Conservation (phyloP, 2,329 filamentous ascomycete genomes). For the Chlorencoelia australis region DNA sequence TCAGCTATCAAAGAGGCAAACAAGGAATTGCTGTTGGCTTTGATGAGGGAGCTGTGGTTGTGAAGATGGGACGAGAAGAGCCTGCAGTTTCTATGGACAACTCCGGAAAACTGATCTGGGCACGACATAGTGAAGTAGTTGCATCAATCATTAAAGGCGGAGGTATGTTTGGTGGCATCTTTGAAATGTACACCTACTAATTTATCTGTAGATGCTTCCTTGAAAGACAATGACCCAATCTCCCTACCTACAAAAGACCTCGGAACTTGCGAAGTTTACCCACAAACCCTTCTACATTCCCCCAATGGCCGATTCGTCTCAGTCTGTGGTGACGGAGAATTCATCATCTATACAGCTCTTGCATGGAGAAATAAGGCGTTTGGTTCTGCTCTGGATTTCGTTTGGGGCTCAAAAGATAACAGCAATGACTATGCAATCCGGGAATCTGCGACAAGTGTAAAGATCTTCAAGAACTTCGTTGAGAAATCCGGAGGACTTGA, state of each 20-base stretch:
- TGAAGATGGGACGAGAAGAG: slow-evolving; percentile 95
- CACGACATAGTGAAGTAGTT: slow-evolving; percentile 87
- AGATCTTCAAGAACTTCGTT: slow-evolving; percentile 96
- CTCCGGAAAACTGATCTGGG: slow-evolving; percentile 94
- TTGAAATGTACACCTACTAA: slow-evolving; percentile 20
- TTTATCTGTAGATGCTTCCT: slow-evolving; percentile 48
- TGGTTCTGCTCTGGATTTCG: slow-evolving; percentile 89
- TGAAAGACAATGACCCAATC: slow-evolving; percentile 86
- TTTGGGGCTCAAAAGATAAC: slow-evolving; percentile 94
- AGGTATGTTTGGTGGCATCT: slow-evolving; percentile 36
- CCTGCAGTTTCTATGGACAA: slow-evolving; percentile 96
- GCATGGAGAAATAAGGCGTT: slow-evolving; percentile 98
- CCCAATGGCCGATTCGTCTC: slow-evolving; percentile 85
- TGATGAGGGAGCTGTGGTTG: slow-evolving; percentile 93
- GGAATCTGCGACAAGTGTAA: slow-evolving; percentile 87
- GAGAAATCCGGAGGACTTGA: slow-evolving; percentile 84
- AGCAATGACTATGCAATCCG: slow-evolving; percentile 98
- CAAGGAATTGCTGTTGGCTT: slow-evolving; percentile 94
- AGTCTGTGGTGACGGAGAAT: slow-evolving; percentile 92
- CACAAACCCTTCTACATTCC: slow-evolving; percentile 89
- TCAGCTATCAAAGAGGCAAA: slow-evolving; percentile 87
- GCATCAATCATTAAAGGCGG: slow-evolving; percentile 91
- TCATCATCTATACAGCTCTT: slow-evolving; percentile 96
- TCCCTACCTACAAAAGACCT: slow-evolving; percentile 86
- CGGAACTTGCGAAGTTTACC: slow-evolving; percentile 92